Conservation (phyloP, 2,329 filamentous ascomycete genomes). For the Exophiala sideris region DNA sequence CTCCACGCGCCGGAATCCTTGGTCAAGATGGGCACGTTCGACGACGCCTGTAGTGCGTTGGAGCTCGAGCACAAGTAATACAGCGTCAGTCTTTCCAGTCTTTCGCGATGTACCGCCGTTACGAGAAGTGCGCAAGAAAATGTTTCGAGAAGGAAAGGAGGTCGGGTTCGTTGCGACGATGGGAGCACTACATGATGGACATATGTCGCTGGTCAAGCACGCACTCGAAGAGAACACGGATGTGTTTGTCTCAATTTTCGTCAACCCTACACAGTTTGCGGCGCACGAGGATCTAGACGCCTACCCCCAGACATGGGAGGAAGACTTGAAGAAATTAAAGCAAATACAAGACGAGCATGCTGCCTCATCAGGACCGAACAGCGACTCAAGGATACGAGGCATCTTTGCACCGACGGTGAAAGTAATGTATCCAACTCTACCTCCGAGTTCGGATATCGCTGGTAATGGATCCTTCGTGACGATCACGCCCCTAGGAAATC, state of each 20-base stretch:
- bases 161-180: slow-evolving; percentile 94
- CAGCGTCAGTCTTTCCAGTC: slow-evolving; percentile 55
- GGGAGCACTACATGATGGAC: slow-evolving; percentile 92
- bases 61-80: neutral
- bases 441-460: slow-evolving; percentile 65
- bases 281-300: slow-evolving; percentile 79
- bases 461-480: slow-evolving; percentile 86
- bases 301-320: slow-evolving; percentile 86
- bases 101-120: slow-evolving; percentile 72
- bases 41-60: slow-evolving; percentile 2
- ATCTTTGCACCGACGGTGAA: slow-evolving; percentile 81
- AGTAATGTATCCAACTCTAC: slow-evolving; percentile 85
- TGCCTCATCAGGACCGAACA: slow-evolving; percentile 44
- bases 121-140: slow-evolving; percentile 65
- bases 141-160: slow-evolving; percentile 64
- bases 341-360: slow-evolving; percentile 42
- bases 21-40: neutral
- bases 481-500: slow-evolving; percentile 76
- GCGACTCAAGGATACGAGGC: slow-evolving; percentile 62
- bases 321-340: slow-evolving; percentile 66
- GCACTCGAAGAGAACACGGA: slow-evolving; percentile 81
- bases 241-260: slow-evolving; percentile 87
- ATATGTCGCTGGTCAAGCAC: slow-evolving; percentile 77
- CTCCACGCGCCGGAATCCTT: slow-evolving; percentile 1
- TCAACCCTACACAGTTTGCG: slow-evolving; percentile 96